Conservation (phyloP, 164 flowering plant genomes). For the Chimonanthus salicifolius region DNA sequence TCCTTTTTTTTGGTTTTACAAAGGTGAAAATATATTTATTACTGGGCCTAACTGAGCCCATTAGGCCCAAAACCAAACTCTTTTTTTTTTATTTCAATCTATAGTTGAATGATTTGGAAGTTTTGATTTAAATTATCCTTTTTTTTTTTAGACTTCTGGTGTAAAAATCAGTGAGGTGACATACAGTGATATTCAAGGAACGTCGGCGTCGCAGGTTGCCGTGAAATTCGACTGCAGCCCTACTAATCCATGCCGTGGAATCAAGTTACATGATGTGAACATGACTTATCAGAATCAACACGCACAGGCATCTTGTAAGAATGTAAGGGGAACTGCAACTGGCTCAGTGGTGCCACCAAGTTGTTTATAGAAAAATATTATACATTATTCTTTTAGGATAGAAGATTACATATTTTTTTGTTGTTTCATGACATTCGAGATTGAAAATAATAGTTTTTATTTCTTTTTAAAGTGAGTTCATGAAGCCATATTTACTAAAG, state of each 20-base stretch:
- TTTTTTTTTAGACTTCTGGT: constrained; percentile 27
- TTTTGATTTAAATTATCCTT: neutral
- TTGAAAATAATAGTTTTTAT: no score
- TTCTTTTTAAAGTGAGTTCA: no score
- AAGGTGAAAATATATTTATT: no score
- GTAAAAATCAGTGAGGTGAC: constrained; percentile 37
- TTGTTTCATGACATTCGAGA: no score
- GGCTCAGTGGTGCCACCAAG: constrained; percentile 13
- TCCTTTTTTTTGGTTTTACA: neutral
- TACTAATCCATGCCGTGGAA: constrained; percentile 34
- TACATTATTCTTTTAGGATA: no score
- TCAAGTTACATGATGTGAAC: constrained; percentile 32
- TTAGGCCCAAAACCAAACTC: no score
- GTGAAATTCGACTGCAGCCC: constrained; percentile 52
- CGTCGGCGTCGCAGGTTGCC: constrained; percentile 47
- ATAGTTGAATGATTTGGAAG: no score
- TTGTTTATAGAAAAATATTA: neutral
- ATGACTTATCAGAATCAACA: constrained; percentile 29
- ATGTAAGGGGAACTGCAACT: constrained; percentile 14
- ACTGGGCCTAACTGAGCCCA: no score
- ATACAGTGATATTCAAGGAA: constrained; percentile 37
- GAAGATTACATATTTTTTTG: no score
- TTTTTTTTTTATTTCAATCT: no score
- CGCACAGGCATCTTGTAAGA: constrained; percentile 24
- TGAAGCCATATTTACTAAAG: no score